A percentile compares a stretch with the other conserved stretches of the same genome.
Conservation (phyloP, 306 rosid genomes). For the Rubus idaeus region DNA sequence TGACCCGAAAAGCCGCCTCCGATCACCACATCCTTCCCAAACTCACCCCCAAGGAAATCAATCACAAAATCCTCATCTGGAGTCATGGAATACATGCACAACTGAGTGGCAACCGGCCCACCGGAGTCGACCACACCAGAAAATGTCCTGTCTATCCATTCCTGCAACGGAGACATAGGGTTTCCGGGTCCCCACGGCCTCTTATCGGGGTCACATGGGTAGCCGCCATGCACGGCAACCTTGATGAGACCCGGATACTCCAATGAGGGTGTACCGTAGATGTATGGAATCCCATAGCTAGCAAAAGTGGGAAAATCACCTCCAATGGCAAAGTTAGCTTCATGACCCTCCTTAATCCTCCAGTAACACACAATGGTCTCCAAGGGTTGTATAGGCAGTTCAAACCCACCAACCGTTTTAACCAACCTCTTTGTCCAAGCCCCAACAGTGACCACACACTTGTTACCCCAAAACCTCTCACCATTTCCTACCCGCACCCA, state of each 20-base stretch:
- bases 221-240: constrained; percentile 64
- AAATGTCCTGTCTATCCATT: constrained; percentile 55
- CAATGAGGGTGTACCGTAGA: constrained; percentile 75
- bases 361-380: constrained; percentile 65
- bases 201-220: constrained; percentile 65
- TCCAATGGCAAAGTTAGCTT: constrained; percentile 35
- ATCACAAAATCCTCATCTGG: constrained; percentile 80
- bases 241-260: constrained; percentile 89
- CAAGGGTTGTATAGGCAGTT: constrained; percentile 61
- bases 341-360: constrained; percentile 69
- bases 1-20: constrained; percentile 96
- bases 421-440: constrained; percentile 71
- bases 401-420: constrained; percentile 52
- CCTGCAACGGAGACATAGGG: constrained; percentile 36
- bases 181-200: constrained; percentile 65
- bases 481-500: constrained; percentile 42
- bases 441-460: constrained; percentile 87
- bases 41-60: constrained; percentile 79
- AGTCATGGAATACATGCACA: constrained; percentile 82
- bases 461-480: constrained; percentile 46
- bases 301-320: constrained; percentile 73
- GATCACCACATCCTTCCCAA: constrained; percentile 62
- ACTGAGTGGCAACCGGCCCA: constrained; percentile 54
- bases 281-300: constrained; percentile 28
- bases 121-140: constrained; percentile 53